Base-by-base conservation (phyloP, 139 green algal genomes). In the Closterium sp. region DNA sequence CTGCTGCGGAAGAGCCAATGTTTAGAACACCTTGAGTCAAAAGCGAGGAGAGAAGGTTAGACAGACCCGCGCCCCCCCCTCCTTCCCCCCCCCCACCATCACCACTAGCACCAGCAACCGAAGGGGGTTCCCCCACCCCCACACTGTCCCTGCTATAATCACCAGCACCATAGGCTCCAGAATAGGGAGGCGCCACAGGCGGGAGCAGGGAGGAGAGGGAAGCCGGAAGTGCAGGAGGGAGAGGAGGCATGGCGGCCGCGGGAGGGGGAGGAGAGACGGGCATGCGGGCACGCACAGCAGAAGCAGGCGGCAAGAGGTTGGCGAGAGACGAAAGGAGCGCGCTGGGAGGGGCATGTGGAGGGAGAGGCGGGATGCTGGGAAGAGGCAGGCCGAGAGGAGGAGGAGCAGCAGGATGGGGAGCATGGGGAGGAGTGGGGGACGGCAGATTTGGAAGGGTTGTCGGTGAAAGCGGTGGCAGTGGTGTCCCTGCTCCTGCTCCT, bases 31-130 rank as follows among this genome's bases (percentile, higher is more conserved):
- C 86, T 21, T 89, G 86, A 30, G 55, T 89, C 4, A 89, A 19
- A 84, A 89, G 86, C 55, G 86, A 89, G n/a, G 86, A 89, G n/a
- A 89, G 25, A 89, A 89, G n/a, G 30, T 89, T 89, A 19, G 55
- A 55, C 55, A 89, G 4, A 16, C 55, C 55, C 25, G 55, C 55
- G 25, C 55, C 55, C 25, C 55, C 55, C 25, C 55, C 43, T 16
- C 43, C 55, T 76, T 19, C 55, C 25, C 55, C 55, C 55, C 55
- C 55, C 23, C 55, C 55, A 76, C 55, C 55, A 76, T 76, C 55
- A 76, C 55, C 55, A 76, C 55, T 19, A 76, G 0, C 12, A 76
- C 55, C 12, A 16, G 55, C 16, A 76, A 76, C 12, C 55, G 25
- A 28, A 76, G 55, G 4, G 0, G 55, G 16, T 4, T 19, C 55